Evolutionary conservation across 1,284 basidiomycete genomes (phyloP).

Genomic region (Sutorius eximius): DNA sequence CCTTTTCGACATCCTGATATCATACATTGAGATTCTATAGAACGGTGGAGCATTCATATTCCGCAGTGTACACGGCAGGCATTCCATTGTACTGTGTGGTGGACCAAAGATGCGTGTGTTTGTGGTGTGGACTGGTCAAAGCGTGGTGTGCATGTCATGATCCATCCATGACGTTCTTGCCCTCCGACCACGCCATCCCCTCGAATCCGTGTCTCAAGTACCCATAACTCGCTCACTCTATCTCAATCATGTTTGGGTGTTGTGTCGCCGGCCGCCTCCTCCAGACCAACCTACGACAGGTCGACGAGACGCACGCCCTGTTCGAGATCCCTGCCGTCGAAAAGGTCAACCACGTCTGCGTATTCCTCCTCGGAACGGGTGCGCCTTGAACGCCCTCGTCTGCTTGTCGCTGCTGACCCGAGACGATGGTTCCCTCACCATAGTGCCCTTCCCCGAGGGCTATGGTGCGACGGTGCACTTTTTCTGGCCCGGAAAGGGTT

Average conservation of each 20-base stretch:
- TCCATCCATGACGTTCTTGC: constrained; percentile 13
- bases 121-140: not conserved
- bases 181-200: constrained; percentile 10
- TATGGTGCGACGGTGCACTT: constrained; percentile 90
- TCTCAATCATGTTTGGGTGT: constrained; percentile 63
- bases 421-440: not conserved
- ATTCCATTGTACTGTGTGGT: constrained; percentile 4
- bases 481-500: constrained; percentile 86
- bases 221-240: not conserved
- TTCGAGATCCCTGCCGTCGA: constrained; percentile 78
- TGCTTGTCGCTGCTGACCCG: not conserved
- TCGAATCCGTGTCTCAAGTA: not conserved
- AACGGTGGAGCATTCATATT: constrained; percentile 6
- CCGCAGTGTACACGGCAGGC: constrained; percentile 1
- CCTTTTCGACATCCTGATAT: constrained; percentile 1
- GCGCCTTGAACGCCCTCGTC: not conserved
- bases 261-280: constrained; percentile 73
- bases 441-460: constrained; percentile 85
- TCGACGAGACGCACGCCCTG: constrained; percentile 83
- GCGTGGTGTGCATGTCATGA: constrained; percentile 7
- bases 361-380: constrained; percentile 86
- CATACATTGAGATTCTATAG: constrained; percentile 13
- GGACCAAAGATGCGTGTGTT: not conserved
- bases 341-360: constrained; percentile 86
- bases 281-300: constrained; percentile 73